These are phyloP conservation scores for Ophiostoma triangulosporum DNA, from an alignment of 2,329 filamentous ascomycete species.

Conservation along the genomic window DNA sequence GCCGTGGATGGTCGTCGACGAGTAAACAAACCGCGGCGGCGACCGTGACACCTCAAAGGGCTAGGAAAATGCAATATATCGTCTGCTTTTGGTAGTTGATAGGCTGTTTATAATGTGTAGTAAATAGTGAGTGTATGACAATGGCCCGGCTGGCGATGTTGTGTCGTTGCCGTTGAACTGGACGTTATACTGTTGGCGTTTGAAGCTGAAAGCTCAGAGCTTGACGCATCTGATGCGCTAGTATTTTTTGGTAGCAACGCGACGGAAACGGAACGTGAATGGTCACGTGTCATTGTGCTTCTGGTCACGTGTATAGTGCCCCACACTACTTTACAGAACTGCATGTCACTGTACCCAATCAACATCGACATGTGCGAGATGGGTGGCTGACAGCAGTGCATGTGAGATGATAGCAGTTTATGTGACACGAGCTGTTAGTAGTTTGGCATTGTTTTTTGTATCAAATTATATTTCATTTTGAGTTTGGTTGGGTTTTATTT, in stretches of 20 bases:
- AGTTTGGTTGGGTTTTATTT: too few relatives aligned
- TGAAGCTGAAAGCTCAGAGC: conserved; percentile 7
- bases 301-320: not conserved
- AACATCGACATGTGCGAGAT: not conserved
- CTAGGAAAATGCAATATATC: not conserved
- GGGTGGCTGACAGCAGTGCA: too few relatives aligned
- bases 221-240: not conserved
- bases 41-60: not conserved
- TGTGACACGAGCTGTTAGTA: too few relatives aligned
- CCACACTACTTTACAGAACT: too few relatives aligned
- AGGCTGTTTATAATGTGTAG: not conserved
- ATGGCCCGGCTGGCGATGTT: not conserved
- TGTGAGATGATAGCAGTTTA: too few relatives aligned
- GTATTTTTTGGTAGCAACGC: not conserved
- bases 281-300: not conserved
- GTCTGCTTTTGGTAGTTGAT: not conserved
- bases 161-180: not conserved
- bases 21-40: conserved; percentile 1
- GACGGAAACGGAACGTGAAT: not conserved
- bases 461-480: too few relatives aligned
- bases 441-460: too few relatives aligned
- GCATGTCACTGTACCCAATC: not conserved
- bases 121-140: not conserved
- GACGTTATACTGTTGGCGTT: conserved; percentile 1
- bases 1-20: not conserved